Percentiles rank a stretch among this genome's conserved stretches.
These are phyloP conservation scores for Boletus sensibilis DNA, from an alignment of 768 basidiomycete genomes.

Conservation along the genomic window DNA sequence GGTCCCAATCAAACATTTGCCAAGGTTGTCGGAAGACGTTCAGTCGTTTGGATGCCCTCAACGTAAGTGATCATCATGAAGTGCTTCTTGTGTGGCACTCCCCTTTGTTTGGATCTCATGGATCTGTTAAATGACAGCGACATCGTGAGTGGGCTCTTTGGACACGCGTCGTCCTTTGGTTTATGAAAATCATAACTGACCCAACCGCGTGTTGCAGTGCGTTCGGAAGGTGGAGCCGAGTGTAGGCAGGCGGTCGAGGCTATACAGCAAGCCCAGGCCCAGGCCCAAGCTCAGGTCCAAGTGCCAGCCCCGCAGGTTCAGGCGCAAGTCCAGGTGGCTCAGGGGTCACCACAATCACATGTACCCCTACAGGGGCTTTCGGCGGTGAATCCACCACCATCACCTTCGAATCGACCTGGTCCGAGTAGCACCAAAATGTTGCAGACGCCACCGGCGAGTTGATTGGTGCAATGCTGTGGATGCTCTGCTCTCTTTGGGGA, in stretches of 20 bases:
- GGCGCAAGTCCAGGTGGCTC: conserved; percentile 22
- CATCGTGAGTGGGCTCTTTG: conserved; percentile 57
- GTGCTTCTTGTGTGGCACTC: conserved; percentile 26
- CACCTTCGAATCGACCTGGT: conserved; percentile 26
- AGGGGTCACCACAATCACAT: conserved; percentile 21
- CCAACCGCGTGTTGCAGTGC: conserved; percentile 47
- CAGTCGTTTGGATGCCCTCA: conserved; percentile 89
- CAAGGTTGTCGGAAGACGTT: conserved; percentile 94
- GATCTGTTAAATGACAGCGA: conserved; percentile 48
- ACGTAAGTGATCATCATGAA: conserved; percentile 59
- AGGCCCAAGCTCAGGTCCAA: conserved; percentile 28
- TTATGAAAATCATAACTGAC: conserved; percentile 29
- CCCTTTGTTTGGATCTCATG: conserved; percentile 24
- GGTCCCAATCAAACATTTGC: conserved; percentile 82
- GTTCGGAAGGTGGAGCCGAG: conserved; percentile 82
- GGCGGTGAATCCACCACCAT: conserved; percentile 16
- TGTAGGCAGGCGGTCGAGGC: conserved; percentile 52
- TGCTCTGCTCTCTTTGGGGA: conserved; percentile 5
- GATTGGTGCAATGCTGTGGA: conserved; percentile 1
- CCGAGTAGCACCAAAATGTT: conserved; percentile 19
- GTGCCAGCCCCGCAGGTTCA: conserved; percentile 20
- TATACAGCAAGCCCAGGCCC: conserved; percentile 34
- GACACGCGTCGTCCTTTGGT: conserved; percentile 22
- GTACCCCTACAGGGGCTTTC: conserved; percentile 22
- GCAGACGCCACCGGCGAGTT: conserved; percentile 21